Evolutionary conservation across 73 alveolate species (phyloP).

Genomic region (Tetrahymena thermophila): DNA sequence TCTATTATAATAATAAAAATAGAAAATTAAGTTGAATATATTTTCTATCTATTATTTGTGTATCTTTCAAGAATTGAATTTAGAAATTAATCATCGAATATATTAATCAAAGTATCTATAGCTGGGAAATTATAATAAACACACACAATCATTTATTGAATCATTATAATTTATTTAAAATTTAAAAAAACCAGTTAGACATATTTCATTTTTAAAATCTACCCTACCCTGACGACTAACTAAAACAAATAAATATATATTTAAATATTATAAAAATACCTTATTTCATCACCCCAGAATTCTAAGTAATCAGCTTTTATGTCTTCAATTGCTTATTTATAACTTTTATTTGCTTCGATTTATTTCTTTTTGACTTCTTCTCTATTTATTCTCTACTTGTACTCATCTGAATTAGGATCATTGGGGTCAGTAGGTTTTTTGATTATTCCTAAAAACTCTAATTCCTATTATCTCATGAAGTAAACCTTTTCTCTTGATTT

Average conservation of each 20-base stretch:
- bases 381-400: slow-evolving; percentile 42
- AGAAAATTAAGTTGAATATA: neutral
- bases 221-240: neutral
- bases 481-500: slow-evolving; percentile 69
- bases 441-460: slow-evolving; percentile 71
- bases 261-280: neutral
- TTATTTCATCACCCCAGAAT: slow-evolving; percentile 37
- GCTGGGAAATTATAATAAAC: neutral
- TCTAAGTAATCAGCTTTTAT: slow-evolving; percentile 10
- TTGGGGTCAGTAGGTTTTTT: slow-evolving; percentile 47
- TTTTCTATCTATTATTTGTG: too few relatives aligned
- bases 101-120: neutral
- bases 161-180: too few relatives aligned
- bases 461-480: slow-evolving; percentile 68
- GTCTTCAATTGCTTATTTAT: slow-evolving; percentile 46
- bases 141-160: too few relatives aligned
- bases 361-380: slow-evolving; percentile 63
- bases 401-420: slow-evolving; percentile 40
- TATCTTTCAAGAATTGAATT: neutral
- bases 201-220: too few relatives aligned
- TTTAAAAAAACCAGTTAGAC: neutral
- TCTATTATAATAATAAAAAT: neutral
- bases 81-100: too few relatives aligned
- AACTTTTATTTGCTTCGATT: slow-evolving; percentile 65
- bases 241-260: too few relatives aligned